phyloP scores from a whole-genome alignment of 2,329 filamentous ascomycete species.

The Tolypocladium endophyticum region DNA sequence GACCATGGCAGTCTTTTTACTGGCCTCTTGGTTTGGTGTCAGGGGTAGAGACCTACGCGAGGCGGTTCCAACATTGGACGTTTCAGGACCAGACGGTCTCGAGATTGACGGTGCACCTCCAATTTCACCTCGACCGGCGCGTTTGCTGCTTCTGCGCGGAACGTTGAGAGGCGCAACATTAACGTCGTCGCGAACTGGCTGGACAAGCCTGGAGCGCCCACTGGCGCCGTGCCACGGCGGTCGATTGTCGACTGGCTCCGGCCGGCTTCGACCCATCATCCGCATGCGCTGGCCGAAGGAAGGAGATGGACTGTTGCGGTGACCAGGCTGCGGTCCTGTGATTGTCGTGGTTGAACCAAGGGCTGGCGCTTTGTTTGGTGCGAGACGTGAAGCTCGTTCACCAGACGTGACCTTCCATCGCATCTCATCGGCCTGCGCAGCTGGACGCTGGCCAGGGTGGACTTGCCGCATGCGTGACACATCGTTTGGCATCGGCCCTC shows the following conservation, averaged over 20 bases:
- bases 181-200: slow-evolving; percentile 51
- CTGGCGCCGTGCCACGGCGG: slow-evolving; percentile 65
- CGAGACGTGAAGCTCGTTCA: background rate
- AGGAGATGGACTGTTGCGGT: slow-evolving; percentile 13
- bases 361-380: background rate
- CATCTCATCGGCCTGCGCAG: background rate
- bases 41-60: slow-evolving; percentile 12
- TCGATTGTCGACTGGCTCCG: slow-evolving; percentile 28
- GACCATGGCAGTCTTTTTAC: slow-evolving; percentile 13
- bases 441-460: background rate
- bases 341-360: slow-evolving; percentile 13
- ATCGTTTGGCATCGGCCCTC: background rate
- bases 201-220: slow-evolving; percentile 54
- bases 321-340: slow-evolving; percentile 11
- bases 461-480: background rate
- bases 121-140: slow-evolving; percentile 9
- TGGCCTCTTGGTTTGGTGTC: slow-evolving; percentile 19
- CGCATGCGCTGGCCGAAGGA: slow-evolving; percentile 24
- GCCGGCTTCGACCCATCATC: slow-evolving; percentile 23
- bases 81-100: slow-evolving; percentile 23
- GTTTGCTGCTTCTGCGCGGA: slow-evolving; percentile 38
- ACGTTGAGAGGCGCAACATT: slow-evolving; percentile 46
- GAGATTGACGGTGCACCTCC: slow-evolving; percentile 13
- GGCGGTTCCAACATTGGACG: slow-evolving; percentile 12
- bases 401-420: background rate